Conservation (phyloP, 2,329 filamentous ascomycete species). For the Thermomyces lanuginosus region DNA sequence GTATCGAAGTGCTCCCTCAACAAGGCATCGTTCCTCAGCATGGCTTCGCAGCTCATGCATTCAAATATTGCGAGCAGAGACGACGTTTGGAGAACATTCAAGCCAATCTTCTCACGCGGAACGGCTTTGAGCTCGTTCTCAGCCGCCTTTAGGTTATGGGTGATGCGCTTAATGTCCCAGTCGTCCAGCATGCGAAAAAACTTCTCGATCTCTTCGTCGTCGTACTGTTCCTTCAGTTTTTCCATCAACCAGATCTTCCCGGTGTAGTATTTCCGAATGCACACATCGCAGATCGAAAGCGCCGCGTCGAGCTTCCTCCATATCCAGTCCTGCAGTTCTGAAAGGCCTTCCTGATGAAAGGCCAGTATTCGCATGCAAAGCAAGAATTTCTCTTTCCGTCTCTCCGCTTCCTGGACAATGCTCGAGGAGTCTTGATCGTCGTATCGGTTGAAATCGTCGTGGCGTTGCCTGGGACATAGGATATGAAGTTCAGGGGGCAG, state of each 20-base stretch:
- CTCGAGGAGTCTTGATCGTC: conserved; percentile 37
- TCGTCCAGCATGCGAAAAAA: conserved; percentile 43
- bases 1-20: conserved; percentile 53
- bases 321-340: conserved; percentile 45
- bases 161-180: conserved; percentile 47
- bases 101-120: conserved; percentile 34
- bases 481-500: conserved; percentile 40
- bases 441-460: conserved; percentile 50
- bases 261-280: conserved; percentile 59
- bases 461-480: conserved; percentile 48
- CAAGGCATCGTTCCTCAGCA: conserved; percentile 43
- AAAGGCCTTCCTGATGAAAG: conserved; percentile 44
- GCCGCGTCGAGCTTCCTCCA: conserved; percentile 39
- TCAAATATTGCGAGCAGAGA: conserved; percentile 75
- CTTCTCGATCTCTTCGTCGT: conserved; percentile 30
- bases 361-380: conserved; percentile 54
- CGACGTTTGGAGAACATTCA: conserved; percentile 36
- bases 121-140: conserved; percentile 36
- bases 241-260: conserved; percentile 47
- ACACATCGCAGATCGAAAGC: conserved; percentile 50
- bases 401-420: conserved; percentile 37
- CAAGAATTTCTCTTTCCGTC: conserved; percentile 46
- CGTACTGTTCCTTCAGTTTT: conserved; percentile 41
- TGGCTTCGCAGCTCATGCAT: conserved; percentile 66
- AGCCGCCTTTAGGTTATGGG: conserved; percentile 41